Base-by-base conservation (phyloP, 768 basidiomycete genomes). In the Fomitopsis serialis region DNA sequence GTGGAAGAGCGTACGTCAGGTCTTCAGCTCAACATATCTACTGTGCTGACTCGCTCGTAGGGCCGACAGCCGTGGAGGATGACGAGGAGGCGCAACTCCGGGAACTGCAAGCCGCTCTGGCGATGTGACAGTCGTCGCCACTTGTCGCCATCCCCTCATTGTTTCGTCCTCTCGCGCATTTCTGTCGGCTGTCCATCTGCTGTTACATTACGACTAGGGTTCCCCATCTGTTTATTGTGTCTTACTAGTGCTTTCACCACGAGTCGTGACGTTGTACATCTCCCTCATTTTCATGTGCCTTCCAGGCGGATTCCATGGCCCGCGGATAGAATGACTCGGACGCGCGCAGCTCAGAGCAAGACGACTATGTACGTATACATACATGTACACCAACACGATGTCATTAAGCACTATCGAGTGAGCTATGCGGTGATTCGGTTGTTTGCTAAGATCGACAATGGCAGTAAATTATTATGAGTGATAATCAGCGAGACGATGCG, bases 1-100 rank as follows among this genome's bases (percentile, higher is more conserved):
- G 66, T 68, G 54, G 73, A 73, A 64, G 73, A 78, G 54, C 73
- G 82, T 85, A 60, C 69, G 82, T 74, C 40, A 48, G 48, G 8
- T 45, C 53, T 42, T 21, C 27, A 44, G n/a, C 54, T 43, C 47
- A 21, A 7, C 52, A 9, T 47, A 27, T 53, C 46, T 35, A 29
- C 48, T 54, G 25, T 34, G 9, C 32, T 55, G 25, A 54, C 23
- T 42, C 37, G 29, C 52, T 17, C 25, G 53, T 64, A 67, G 64
- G 61, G 50, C 66, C 54, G 49, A 67, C 68, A 61, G 77, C 74
- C 50, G 81, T 79, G 58, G 92, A 94, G 66, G 91, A 92, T 69
- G 92, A 96, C 75, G 96, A 98, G 68, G 95, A 92, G 58, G 84
- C 80, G 42, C 85, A 96, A 70, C 82, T 98, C 66, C 81, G 79